phyloP scores from a whole-genome alignment of 2,329 filamentous ascomycete genomes.

The Aspergillus sp. region DNA sequence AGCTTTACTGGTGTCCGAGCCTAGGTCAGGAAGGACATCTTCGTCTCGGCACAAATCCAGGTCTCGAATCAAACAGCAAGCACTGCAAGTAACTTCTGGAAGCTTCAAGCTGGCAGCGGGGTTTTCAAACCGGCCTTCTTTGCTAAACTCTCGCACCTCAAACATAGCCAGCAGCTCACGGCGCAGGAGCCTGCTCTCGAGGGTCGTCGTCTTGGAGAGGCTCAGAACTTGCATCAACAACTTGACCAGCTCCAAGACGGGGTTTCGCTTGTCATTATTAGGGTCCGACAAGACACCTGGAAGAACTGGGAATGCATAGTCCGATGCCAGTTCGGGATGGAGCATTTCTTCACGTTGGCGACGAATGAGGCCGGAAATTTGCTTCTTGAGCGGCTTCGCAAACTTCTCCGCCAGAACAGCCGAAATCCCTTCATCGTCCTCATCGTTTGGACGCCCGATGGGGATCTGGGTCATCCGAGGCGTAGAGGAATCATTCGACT shows the following conservation, averaged over 20 bases:
- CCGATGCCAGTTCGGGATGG: conserved; percentile 80
- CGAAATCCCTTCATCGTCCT: conserved; percentile 58
- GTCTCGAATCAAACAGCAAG: conserved; percentile 85
- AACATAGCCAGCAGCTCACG: conserved; percentile 88
- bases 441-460: conserved; percentile 57
- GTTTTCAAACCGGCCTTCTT: conserved; percentile 83
- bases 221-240: conserved; percentile 87
- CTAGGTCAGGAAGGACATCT: conserved; percentile 64
- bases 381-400: conserved; percentile 85
- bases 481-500: conserved; percentile 60
- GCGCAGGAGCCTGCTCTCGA: conserved; percentile 82
- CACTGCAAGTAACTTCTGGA: conserved; percentile 76
- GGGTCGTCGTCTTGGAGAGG: conserved; percentile 83
- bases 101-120: conserved; percentile 74
- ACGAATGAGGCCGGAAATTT: conserved; percentile 76
- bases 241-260: conserved; percentile 88
- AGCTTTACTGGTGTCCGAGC: conserved; percentile 27
- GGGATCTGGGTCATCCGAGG: conserved; percentile 62
- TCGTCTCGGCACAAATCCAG: conserved; percentile 91
- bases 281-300: conserved; percentile 50
- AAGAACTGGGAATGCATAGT: conserved; percentile 81
- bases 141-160: conserved; percentile 90
- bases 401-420: conserved; percentile 78
- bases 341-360: conserved; percentile 86
- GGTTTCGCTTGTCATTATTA: conserved; percentile 64